A percentile compares a stretch with the other conserved stretches of the same genome.
phyloP scores from a whole-genome alignment of 768 basidiomycete genomes.

The Plicaturopsis crispa region DNA sequence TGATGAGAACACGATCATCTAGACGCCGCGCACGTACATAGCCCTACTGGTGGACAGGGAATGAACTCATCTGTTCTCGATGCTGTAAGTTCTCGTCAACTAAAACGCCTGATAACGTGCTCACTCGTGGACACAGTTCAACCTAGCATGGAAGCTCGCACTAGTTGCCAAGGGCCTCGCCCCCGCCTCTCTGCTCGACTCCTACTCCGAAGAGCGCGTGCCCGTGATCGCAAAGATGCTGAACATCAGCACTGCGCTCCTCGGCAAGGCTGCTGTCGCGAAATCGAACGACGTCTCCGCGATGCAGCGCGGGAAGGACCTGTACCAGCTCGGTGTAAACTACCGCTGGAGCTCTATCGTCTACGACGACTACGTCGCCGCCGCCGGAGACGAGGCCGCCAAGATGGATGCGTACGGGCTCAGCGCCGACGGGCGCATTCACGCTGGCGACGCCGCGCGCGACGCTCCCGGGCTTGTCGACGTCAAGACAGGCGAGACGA shows the following conservation, averaged over 20 bases:
- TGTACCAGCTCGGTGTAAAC: constrained; percentile 11
- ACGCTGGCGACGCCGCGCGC: constrained; percentile 38
- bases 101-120: neutral
- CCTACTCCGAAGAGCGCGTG: constrained; percentile 12
- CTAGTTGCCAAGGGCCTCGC: constrained; percentile 10
- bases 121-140: constrained; percentile 10
- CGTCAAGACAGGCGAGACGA: constrained; percentile 2
- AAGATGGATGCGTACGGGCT: neutral
- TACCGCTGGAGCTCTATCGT: constrained; percentile 12
- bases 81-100: constrained; percentile 18
- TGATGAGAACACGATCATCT: neutral
- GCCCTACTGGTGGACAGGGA: constrained; percentile 39
- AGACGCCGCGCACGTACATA: constrained; percentile 46
- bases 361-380: constrained; percentile 8
- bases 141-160: constrained; percentile 11
- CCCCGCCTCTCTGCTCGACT: constrained; percentile 7
- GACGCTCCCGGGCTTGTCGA: constrained; percentile 29
- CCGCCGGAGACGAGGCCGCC: neutral
- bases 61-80: constrained; percentile 31
- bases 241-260: constrained; percentile 5
- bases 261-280: constrained; percentile 14
- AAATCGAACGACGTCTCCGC: neutral
- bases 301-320: constrained; percentile 1
- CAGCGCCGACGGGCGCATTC: constrained; percentile 16
- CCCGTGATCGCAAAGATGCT: constrained; percentile 14